Evolutionary conservation across 768 basidiomycete genomes (phyloP).

Genomic region (Pleurotus platypus): DNA sequence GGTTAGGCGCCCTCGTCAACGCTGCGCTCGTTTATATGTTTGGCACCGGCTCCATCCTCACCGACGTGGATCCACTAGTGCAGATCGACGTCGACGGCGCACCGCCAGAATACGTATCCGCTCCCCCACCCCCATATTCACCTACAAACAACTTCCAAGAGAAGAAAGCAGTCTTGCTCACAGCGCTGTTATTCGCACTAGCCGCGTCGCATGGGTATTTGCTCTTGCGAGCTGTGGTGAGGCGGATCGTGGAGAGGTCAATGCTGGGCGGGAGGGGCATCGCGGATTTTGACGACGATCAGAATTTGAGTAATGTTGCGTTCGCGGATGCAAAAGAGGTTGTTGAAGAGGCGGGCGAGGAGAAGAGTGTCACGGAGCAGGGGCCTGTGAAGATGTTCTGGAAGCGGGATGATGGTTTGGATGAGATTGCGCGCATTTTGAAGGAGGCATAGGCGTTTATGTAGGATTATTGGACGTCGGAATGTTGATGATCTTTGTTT

Average conservation of each 20-base stretch:
- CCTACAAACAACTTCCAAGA: neutral
- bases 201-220: conserved; percentile 87
- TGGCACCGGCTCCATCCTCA: conserved; percentile 35
- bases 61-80: neutral
- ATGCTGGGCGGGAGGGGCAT: conserved; percentile 64
- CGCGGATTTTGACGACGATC: conserved; percentile 55
- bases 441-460: conserved; percentile 42
- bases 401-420: conserved; percentile 69
- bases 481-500: no score
- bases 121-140: neutral
- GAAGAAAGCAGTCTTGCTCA: conserved; percentile 39
- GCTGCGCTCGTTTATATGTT: conserved; percentile 91
- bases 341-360: conserved; percentile 25
- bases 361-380: conserved; percentile 13
- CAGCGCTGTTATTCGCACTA: conserved; percentile 71
- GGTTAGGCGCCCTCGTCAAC: conserved; percentile 87
- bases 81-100: conserved; percentile 9
- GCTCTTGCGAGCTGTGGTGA: conserved; percentile 54
- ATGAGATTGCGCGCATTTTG: conserved; percentile 63
- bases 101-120: neutral
- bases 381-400: conserved; percentile 47
- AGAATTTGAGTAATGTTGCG: conserved; percentile 51
- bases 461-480: neutral
- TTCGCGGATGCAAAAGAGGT: conserved; percentile 44
- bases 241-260: conserved; percentile 70